Evolutionary conservation across 176 grass and related monocot genomes (phyloP).

Genomic region (Oryza officinalis): DNA sequence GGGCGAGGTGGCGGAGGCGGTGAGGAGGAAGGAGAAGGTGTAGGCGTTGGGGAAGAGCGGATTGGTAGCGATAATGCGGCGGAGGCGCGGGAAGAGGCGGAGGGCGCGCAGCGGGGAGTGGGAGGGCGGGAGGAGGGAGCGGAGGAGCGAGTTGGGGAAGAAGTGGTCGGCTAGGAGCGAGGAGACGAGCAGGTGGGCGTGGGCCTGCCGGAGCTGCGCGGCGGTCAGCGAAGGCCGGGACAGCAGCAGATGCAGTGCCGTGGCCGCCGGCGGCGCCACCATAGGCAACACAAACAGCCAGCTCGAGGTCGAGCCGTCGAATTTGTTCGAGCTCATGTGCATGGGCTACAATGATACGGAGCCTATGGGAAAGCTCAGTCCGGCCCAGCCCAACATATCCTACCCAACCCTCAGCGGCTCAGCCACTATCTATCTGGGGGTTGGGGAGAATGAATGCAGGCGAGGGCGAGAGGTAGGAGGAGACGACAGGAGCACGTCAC

Average conservation of each 20-base stretch:
- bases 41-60: constrained; percentile 47
- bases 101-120: constrained; percentile 24
- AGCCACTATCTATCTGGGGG: too few species aligned
- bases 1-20: constrained; percentile 21
- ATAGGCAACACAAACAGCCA: too few species aligned
- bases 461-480: too few species aligned
- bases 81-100: constrained; percentile 43
- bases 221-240: constrained; percentile 28
- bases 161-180: constrained; percentile 41
- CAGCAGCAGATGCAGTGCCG: constrained; percentile 29
- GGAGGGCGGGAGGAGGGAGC: constrained; percentile 25
- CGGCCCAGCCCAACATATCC: too few species aligned
- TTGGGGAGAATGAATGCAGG: too few species aligned
- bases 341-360: too few species aligned
- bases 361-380: too few species aligned
- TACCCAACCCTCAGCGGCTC: too few species aligned
- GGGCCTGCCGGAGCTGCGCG: constrained; percentile 45
- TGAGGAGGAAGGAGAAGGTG: constrained; percentile 61
- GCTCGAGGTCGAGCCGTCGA: too few species aligned
- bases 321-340: too few species aligned
- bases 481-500: too few species aligned
- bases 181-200: constrained; percentile 46
- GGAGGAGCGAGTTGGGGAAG: constrained; percentile 48
- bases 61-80: constrained; percentile 31
- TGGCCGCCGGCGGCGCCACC: neutral